A percentile compares a stretch with the other conserved stretches of the same genome.
These are phyloP conservation scores for Xylaria arbuscula DNA, from an alignment of 2,329 filamentous ascomycete genomes.

Conservation along the genomic window DNA sequence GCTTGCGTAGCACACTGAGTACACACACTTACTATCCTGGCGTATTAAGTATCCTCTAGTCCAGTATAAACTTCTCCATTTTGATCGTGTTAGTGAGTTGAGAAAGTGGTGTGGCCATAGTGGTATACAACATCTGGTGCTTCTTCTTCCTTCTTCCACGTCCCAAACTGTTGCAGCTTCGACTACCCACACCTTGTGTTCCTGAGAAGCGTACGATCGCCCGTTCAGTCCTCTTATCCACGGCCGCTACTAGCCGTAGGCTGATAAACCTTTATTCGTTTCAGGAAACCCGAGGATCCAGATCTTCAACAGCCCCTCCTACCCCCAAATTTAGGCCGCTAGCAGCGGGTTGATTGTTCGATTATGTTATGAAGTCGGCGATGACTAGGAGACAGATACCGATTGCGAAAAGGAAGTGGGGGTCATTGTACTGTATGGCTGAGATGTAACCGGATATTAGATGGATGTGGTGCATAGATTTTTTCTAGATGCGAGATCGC, in stretches of 20 bases:
- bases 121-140: slow-evolving; percentile 16
- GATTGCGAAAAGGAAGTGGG: slow-evolving; percentile 21
- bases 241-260: neutral
- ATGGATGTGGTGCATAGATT: slow-evolving; percentile 20
- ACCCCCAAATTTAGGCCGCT: slow-evolving; percentile 5
- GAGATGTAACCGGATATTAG: slow-evolving; percentile 24
- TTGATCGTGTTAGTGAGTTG: neutral
- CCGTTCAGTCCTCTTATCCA: slow-evolving; percentile 3
- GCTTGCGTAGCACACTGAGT: neutral
- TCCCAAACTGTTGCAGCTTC: neutral
- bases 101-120: slow-evolving; percentile 6
- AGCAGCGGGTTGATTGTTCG: slow-evolving; percentile 22
- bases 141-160: slow-evolving; percentile 2
- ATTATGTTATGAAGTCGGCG: slow-evolving; percentile 12
- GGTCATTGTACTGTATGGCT: neutral
- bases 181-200: neutral
- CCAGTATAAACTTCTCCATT: neutral
- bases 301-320: neutral
- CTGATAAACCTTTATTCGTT: slow-evolving; percentile 3
- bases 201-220: slow-evolving; percentile 17
- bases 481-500: slow-evolving; percentile 29
- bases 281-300: slow-evolving; percentile 23
- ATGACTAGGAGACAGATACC: slow-evolving; percentile 13
- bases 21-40: neutral
- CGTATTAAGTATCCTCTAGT: neutral